These are phyloP conservation scores for Lasiodiplodia citricola DNA, from an alignment of 2,329 filamentous ascomycete species.

Conservation along the genomic window DNA sequence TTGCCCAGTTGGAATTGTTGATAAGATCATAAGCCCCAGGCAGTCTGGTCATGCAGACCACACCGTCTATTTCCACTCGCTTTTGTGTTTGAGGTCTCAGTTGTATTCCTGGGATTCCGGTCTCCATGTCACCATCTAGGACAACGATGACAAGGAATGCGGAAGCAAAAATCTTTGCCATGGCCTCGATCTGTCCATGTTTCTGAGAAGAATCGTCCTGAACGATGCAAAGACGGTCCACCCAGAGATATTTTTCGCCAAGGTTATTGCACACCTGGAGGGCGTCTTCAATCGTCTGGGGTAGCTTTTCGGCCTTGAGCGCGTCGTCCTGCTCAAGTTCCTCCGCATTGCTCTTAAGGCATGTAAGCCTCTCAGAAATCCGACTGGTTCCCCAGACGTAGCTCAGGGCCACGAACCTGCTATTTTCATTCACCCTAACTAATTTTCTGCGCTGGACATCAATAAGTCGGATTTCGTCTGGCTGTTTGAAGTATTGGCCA, in stretches of 20 bases:
- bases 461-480: not conserved
- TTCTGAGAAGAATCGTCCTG: constrained; percentile 14
- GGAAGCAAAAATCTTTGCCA: not conserved
- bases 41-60: not conserved
- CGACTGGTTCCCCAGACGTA: constrained; percentile 19
- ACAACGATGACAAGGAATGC: not conserved
- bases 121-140: not conserved
- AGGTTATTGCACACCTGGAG: constrained; percentile 1
- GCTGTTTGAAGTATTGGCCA: no score
- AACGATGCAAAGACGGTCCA: constrained; percentile 22
- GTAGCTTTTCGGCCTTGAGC: not conserved
- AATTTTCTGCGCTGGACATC: constrained; percentile 4
- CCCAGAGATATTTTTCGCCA: constrained; percentile 13
- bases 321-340: not conserved
- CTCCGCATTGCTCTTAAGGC: not conserved
- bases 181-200: constrained; percentile 1
- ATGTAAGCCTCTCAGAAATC: not conserved
- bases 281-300: constrained; percentile 15
- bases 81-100: not conserved
- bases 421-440: not conserved
- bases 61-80: not conserved
- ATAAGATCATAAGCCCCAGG: fast-evolving
- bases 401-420: constrained; percentile 22
- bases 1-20: not conserved
- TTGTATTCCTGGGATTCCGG: constrained; percentile 2